Conservation (phyloP, 176 grass and related monocot species). For the Dactylis glomerata region DNA sequence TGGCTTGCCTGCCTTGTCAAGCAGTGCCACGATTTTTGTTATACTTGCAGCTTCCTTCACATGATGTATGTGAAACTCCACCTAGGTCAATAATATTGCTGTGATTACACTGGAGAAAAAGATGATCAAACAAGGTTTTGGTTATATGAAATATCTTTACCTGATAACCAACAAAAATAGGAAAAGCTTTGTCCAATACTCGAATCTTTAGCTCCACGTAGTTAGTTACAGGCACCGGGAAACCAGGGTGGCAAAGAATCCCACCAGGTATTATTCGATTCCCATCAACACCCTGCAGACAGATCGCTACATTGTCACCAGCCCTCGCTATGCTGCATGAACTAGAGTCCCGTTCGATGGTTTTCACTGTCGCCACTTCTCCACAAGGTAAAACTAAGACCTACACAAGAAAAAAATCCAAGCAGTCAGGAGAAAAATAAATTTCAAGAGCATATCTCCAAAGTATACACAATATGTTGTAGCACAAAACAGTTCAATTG, state of each 20-base stretch:
- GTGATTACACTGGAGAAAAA: conserved; percentile 3
- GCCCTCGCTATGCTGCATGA: conserved; percentile 70
- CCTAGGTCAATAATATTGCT: conserved; percentile 36
- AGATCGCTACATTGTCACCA: conserved; percentile 78
- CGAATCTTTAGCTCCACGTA: conserved; percentile 74
- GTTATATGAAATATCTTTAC: conserved; percentile 34
- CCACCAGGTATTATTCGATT: conserved; percentile 66
- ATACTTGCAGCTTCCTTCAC: conserved; percentile 80
- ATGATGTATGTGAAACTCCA: conserved; percentile 98
- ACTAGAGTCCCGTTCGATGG: conserved; percentile 73
- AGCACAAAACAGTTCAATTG: background rate
- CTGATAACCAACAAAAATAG: conserved; percentile 84
- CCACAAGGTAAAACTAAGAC: conserved; percentile 75
- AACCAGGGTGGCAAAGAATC: conserved; percentile 81
- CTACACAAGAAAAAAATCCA: conserved; percentile 43
- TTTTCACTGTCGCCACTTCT: conserved; percentile 56
- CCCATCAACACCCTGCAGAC: conserved; percentile 56
- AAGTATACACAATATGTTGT: background rate
- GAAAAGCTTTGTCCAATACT: conserved; percentile 64
- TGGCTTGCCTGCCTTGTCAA: conserved; percentile 80
- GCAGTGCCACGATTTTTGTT: conserved; percentile 68
- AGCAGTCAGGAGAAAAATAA: conserved; percentile 14
- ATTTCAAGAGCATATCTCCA: background rate
- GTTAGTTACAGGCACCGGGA: conserved; percentile 52
- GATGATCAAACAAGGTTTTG: conserved; percentile 15